Percentiles rank a stretch among this genome's conserved stretches.
Conservation (phyloP, 495 filamentous ascomycete genomes). For the Cenococcum geophilum region DNA sequence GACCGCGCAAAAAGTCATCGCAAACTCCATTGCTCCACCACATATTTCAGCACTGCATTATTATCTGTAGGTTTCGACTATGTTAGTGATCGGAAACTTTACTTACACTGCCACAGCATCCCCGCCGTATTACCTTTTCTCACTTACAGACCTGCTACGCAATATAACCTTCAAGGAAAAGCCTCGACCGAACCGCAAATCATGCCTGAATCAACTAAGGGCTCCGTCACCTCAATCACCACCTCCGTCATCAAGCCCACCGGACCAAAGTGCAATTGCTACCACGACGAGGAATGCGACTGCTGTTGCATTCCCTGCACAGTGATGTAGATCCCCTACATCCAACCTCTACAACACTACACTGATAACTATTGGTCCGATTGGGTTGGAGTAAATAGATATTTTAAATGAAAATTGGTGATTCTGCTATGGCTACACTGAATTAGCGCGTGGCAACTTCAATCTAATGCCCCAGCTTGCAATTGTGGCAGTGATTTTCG, state of each 20-base stretch:
- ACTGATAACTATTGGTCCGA: not conserved
- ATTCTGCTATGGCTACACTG: no score
- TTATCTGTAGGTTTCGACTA: not conserved
- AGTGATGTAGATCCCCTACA: not conserved
- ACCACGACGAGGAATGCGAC: not conserved
- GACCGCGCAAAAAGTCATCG: not conserved
- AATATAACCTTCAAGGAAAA: not conserved
- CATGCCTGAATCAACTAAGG: conserved; percentile 24
- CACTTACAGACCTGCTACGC: not conserved
- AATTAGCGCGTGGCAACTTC: no score
- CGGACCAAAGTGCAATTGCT: conserved; percentile 7
- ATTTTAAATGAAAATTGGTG: not conserved
- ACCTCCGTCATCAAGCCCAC: conserved; percentile 14
- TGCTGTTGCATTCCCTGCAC: conserved; percentile 7
- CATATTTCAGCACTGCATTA: not conserved
- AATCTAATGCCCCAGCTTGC: no score
- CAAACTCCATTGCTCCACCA: not conserved
- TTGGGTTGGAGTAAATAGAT: not conserved
- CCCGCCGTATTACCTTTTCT: not conserved
- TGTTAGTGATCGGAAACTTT: not conserved
- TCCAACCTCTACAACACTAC: no score
- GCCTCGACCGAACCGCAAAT: conserved; percentile 1
- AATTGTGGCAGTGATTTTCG: no score
- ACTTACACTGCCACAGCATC: not conserved
- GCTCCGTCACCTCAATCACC: conserved; percentile 23